These are phyloP conservation scores for Agrostemma githago DNA, from an alignment of 148 eudicot species.

Conservation along the genomic window DNA sequence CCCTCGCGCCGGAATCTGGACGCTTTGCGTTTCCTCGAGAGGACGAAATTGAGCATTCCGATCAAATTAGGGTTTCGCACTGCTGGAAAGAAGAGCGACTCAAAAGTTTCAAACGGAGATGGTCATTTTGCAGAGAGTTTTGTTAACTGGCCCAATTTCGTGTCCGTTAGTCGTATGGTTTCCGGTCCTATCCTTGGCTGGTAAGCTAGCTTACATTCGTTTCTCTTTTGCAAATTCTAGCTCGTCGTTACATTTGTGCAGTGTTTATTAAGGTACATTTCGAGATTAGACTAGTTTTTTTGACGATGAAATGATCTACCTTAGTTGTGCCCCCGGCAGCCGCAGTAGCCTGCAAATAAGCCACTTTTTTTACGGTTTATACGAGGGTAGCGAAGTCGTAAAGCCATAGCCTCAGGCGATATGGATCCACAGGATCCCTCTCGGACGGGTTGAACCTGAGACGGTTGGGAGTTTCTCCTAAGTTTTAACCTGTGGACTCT, in stretches of 20 bases:
- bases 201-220: constrained; percentile 28
- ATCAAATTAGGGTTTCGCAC: constrained; percentile 33
- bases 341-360: too few species aligned
- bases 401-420: too few species aligned
- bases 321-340: too few species aligned
- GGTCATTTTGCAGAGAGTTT: constrained; percentile 39
- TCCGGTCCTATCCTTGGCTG: constrained; percentile 91
- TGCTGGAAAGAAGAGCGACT: not conserved
- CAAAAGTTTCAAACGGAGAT: constrained; percentile 1
- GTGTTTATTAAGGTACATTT: not conserved
- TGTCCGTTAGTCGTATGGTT: constrained; percentile 58
- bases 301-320: too few species aligned
- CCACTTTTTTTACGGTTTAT: too few species aligned
- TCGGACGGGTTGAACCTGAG: too few species aligned
- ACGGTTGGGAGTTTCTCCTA: too few species aligned
- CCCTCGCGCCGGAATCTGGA: constrained; percentile 25
- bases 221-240: not conserved
- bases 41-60: constrained; percentile 27
- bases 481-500: too few species aligned
- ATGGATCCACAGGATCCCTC: too few species aligned
- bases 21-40: constrained; percentile 32
- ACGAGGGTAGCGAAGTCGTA: too few species aligned
- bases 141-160: constrained; percentile 67
- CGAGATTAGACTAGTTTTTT: too few species aligned
- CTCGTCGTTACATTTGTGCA: not conserved